A percentile compares a stretch with the other conserved stretches of the same genome.
These are phyloP conservation scores for Tetrahymena borealis DNA, from an alignment of 73 alveolate genomes.

Conservation along the genomic window DNA sequence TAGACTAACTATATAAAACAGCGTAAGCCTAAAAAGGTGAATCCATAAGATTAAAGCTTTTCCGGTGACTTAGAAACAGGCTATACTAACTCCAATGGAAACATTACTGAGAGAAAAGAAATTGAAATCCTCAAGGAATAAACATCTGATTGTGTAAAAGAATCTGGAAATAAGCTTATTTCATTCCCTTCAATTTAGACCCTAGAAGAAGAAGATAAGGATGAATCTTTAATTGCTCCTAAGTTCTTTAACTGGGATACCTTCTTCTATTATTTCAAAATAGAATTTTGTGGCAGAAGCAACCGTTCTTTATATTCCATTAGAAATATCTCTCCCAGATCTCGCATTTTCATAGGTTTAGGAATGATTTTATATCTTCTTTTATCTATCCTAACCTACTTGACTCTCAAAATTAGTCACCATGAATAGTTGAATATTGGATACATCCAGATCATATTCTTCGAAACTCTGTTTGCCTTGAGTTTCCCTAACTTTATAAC, in stretches of 20 bases:
- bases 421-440: background rate
- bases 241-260: background rate
- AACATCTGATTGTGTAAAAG: background rate
- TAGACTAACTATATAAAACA: background rate
- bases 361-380: background rate
- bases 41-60: background rate
- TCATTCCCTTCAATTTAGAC: background rate
- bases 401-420: background rate
- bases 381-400: background rate
- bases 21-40: background rate
- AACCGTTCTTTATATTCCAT: background rate
- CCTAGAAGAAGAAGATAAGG: background rate
- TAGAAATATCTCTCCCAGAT: background rate
- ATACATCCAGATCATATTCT: background rate
- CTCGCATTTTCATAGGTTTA: background rate
- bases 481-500: background rate
- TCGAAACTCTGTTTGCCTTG: background rate
- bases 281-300: background rate
- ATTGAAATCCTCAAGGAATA: background rate
- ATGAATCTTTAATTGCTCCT: background rate
- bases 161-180: background rate
- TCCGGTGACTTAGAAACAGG: background rate
- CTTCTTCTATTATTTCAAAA: background rate
- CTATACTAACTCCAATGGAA: background rate
- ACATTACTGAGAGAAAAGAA: background rate